These are phyloP conservation scores for Deuterostichococcus epilithicus DNA, from an alignment of 139 green algal genomes.

Conservation along the genomic window DNA sequence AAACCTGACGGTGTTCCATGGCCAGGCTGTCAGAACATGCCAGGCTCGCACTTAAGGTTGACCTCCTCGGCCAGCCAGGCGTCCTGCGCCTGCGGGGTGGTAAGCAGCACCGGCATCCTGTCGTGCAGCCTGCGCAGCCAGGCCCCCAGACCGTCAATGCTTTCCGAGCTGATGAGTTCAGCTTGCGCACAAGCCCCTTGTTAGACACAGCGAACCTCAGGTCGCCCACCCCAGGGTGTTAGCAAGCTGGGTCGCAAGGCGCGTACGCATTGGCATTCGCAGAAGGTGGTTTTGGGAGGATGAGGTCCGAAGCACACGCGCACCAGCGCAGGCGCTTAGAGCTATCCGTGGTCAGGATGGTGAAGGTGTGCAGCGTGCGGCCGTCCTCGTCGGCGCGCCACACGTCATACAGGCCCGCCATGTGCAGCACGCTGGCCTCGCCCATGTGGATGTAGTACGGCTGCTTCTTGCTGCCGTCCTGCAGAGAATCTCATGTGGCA, in stretches of 20 bases:
- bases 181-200: too few species aligned
- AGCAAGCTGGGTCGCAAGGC: not conserved
- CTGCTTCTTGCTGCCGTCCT: slow-evolving; percentile 59
- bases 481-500: not conserved
- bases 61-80: slow-evolving; percentile 44
- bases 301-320: too few species aligned
- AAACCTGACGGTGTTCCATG: too few species aligned
- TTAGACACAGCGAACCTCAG: too few species aligned
- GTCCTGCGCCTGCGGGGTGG: slow-evolving; percentile 17
- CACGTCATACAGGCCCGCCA: slow-evolving; percentile 65
- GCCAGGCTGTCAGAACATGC: not conserved
- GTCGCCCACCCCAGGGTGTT: not conserved
- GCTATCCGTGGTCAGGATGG: slow-evolving; percentile 74
- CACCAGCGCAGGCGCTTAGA: slow-evolving; percentile 46
- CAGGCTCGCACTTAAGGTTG: not conserved
- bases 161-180: too few species aligned
- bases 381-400: slow-evolving; percentile 21
- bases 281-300: too few species aligned
- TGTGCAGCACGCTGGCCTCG: slow-evolving; percentile 28
- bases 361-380: slow-evolving; percentile 47
- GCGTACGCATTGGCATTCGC: too few species aligned
- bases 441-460: slow-evolving; percentile 63
- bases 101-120: slow-evolving; percentile 78
- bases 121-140: slow-evolving; percentile 61
- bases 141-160: not conserved